Evolutionary conservation across 371 early-diverging fungal genomes (phyloP), one percentile per base, ranked within the genome.

Genomic region (Mucor velutinosus): DNA sequence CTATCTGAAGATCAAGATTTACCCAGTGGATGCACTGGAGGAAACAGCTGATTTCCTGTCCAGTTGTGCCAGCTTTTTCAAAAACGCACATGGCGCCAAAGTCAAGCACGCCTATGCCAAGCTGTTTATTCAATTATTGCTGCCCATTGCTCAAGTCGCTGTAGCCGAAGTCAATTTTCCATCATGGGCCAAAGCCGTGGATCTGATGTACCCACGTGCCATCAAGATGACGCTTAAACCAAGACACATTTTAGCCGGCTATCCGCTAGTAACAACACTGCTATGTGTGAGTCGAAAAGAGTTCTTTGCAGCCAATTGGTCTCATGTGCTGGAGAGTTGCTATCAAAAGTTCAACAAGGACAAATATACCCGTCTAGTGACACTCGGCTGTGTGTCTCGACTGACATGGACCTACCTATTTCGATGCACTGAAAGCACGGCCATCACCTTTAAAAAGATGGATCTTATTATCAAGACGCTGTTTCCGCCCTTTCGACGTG

Each of bases 111-210:
- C 97, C 0, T 99, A 94, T 83, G 92, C 94, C 1, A 89, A 92
- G 30, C 77, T 96, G 3, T 93, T 99, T 81, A 90, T 95, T 1
- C 92, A 95, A 76, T 81, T 98, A 51, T 72, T 99, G 47, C 87
- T 94, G 55, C 98, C 98, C 0, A 87, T 97, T 37, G 96, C 94
- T 1, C 92, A 90, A 56, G 96, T 94, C 6, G 96, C 95, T 10
- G 89, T 89, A 29, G 97, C 94, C 8, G 99, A 98, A 76, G 97
- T 97, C 23, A 99, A 97, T 69, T 80, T 97, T 47, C 98, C 96
- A 3, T 90, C 91, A 21, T 96, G 97, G 92, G 90, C 89, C 37
- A 93, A 93, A 74, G 92, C 96, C 3, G 90, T 99, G 43, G 98
- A 99, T 76, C 73, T 90, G 7, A 88, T 97, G 67, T 94, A 90